Evolutionary conservation across 139 green algal genomes (phyloP), one percentile per base, ranked within the genome.

Genomic region (Spirogloea muscicola): DNA sequence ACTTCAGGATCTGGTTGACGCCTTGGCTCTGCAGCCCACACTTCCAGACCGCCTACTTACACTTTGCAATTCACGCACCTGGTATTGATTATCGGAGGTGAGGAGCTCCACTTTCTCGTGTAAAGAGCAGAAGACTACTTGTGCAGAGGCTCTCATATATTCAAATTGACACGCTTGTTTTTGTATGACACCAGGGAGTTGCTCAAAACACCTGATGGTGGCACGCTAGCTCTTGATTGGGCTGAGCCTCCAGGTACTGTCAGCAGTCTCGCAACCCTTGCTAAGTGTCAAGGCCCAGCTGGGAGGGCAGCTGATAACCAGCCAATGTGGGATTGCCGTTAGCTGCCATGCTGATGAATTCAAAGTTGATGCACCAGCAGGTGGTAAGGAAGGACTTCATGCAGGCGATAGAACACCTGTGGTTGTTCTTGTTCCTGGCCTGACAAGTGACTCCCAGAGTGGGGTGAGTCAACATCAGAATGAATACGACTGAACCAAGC

Each of bases 1-100:
- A 13, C 44, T 25, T 9, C 68, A 79, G 63, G 27, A 77, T 78
- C 61, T 68, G 63, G 63, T 39, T 63, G 3, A 79, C 71, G 33
- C 71, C 71, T 0, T 79, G 71, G 71, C 61, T 79, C 21, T 79
- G 71, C 49, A 79, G 71, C 18, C 41, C 71, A 33, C 71, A 79
- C 34, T 48, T 79, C 31, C 71, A 79, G 43, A 79, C 71, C 18
- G 29, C 42, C 13, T 79, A 65, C 36, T 13, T 79, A 16, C 71
- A 79, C 63, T 74, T 74, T 36, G 1, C 1, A 34, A 7, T 63
- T 13, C 25, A 25, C 27, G 44, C 9, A 27, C 71, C 71, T 18
- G 21, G 3, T 29, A 44, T 79, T 10, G 10, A 38, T 10, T 79
- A 79, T 27, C 31, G 29, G 38, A 73, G 68, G 68, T 76, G 52